These are phyloP conservation scores for Myxozyma neglecta DNA, from an alignment of 805 yeast genomes.

Conservation along the genomic window DNA sequence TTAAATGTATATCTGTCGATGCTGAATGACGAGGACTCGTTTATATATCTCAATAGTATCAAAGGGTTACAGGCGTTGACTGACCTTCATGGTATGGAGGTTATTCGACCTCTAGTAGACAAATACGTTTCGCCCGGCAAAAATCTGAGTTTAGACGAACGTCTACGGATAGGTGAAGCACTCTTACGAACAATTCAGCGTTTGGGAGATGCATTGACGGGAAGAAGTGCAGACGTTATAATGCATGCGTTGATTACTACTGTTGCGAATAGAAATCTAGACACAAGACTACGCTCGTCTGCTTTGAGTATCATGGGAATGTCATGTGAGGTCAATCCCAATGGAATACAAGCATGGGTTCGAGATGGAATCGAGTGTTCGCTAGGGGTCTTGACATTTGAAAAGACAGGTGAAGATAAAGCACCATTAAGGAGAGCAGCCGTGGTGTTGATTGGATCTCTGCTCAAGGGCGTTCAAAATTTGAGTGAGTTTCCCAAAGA, in stretches of 20 bases:
- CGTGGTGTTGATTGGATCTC: slow-evolving; percentile 55
- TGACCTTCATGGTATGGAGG: slow-evolving; percentile 45
- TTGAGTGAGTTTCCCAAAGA: slow-evolving; percentile 38
- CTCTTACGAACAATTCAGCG: slow-evolving; percentile 57
- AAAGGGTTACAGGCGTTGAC: slow-evolving; percentile 69
- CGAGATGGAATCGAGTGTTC: slow-evolving; percentile 70
- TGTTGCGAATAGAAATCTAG: slow-evolving; percentile 40
- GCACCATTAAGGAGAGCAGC: slow-evolving; percentile 70
- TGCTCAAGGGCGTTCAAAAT: slow-evolving; percentile 36
- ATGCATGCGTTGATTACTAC: slow-evolving; percentile 46
- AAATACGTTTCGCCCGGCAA: slow-evolving; percentile 35
- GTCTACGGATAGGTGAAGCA: slow-evolving; percentile 83
- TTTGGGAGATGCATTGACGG: slow-evolving; percentile 51
- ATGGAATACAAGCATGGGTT: slow-evolving; percentile 51
- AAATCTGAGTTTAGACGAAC: slow-evolving; percentile 54
- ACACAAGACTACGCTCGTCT: slow-evolving; percentile 73
- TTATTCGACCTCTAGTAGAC: slow-evolving; percentile 46
- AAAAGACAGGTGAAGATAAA: slow-evolving; percentile 50
- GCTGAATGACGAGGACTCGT: slow-evolving; percentile 79
- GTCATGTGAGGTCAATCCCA: slow-evolving; percentile 59
- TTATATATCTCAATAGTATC: slow-evolving; percentile 78
- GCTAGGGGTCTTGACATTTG: slow-evolving; percentile 66
- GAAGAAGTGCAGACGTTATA: slow-evolving; percentile 47
- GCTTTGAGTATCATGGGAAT: slow-evolving; percentile 82
- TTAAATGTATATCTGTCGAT: slow-evolving; percentile 62